Base-by-base conservation (phyloP, 257 asterid genomes). In the Solanum chiquidenum region DNA sequence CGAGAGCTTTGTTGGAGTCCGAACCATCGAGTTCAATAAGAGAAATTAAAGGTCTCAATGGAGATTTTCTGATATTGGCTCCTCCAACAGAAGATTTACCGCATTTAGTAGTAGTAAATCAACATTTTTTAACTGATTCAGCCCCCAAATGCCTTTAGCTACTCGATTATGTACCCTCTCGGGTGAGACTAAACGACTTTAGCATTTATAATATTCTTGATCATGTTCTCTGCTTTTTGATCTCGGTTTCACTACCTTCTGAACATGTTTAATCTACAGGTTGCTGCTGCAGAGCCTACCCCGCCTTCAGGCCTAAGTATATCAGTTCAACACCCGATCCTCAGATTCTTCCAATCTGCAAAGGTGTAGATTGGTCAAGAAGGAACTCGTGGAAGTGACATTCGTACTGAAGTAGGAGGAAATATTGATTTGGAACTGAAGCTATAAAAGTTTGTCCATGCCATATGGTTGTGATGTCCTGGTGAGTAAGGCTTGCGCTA, bases 11-110 rank as follows among this genome's bases (percentile, higher is more conserved):
- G 83, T 90, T 88, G 8, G 91, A 88, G 86, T 68, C 77, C 42
- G 25, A 84, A 80, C 84, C 90, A 42, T 44, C 75, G 52, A 33
- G 91, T 88, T 85, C 76, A 34, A 35, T 27, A 31, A 52, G 64
- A 74, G 93, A 90, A 66, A 85, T 88, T 29, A 92, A 87, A 92
- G 86, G 33, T 87, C 91, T 94, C 88, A 90, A 88, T 49, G 95
- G 95, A 86, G 94, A 94, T 83, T 95, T 97, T 83, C 95, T 94
- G 73, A 86, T 95, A 7, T 87, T 95, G 91, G 96, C 96, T 75
- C 98, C 98, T 92, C 98, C 97, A 1, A 60, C 86, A 2, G 75
- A 71, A 83, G 86, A 62, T n/a, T 84, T 69, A n/a, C 75, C 64
- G 21, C 87, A 85, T 37, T 38, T 27, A 18, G 42, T 29, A 77